phyloP scores from a whole-genome alignment of 106 monocot species.

The Allium sativum region DNA sequence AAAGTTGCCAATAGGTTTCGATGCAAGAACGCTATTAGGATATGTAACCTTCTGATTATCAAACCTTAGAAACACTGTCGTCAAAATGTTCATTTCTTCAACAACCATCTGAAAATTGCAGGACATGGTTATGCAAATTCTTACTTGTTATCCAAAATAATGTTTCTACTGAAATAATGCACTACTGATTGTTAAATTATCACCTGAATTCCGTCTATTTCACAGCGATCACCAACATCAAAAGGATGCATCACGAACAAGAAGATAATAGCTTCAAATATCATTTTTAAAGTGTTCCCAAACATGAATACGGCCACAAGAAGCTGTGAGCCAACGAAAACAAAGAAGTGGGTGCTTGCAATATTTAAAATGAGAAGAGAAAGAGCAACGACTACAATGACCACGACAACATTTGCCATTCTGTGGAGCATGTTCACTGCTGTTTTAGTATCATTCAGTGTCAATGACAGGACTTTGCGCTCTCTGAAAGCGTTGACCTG shows the following conservation, averaged over 20 bases:
- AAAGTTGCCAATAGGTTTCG: slow-evolving; percentile 47
- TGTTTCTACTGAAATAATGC: not conserved
- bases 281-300: slow-evolving; percentile 72
- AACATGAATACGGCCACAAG: slow-evolving; percentile 66
- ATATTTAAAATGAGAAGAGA: slow-evolving; percentile 71
- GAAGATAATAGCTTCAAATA: slow-evolving; percentile 82
- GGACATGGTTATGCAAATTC: not conserved
- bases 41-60: slow-evolving; percentile 77
- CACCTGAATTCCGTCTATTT: slow-evolving; percentile 79
- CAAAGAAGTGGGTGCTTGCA: slow-evolving; percentile 55
- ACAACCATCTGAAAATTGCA: slow-evolving; percentile 57
- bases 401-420: slow-evolving; percentile 63
- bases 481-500: slow-evolving; percentile 89
- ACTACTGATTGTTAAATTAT: not conserved
- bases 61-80: slow-evolving; percentile 64
- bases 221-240: slow-evolving; percentile 90
- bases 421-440: slow-evolving; percentile 86
- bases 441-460: slow-evolving; percentile 89
- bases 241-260: slow-evolving; percentile 89
- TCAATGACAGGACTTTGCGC: slow-evolving; percentile 67
- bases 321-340: slow-evolving; percentile 67
- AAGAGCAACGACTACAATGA: slow-evolving; percentile 50
- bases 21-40: slow-evolving; percentile 60
- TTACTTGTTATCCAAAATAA: not conserved
- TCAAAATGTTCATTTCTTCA: slow-evolving; percentile 92